Percentiles rank a stretch among this genome's conserved stretches.
Conservation (phyloP, 805 yeast genomes). For the Yarrowia deformans region DNA sequence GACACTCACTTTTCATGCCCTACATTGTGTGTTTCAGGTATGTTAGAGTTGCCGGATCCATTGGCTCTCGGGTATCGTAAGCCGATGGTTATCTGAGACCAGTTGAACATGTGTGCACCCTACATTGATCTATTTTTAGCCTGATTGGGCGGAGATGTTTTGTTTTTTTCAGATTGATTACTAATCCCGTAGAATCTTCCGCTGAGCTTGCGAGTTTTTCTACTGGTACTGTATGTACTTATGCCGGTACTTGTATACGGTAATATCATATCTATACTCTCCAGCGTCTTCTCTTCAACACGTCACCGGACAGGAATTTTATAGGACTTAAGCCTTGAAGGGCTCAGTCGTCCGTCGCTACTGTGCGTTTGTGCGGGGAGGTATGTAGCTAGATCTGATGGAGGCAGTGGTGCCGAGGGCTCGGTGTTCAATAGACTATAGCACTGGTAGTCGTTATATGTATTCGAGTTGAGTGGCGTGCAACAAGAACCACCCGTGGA, state of each 20-base stretch:
- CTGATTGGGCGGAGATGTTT: too few species aligned
- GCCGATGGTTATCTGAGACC: conserved; percentile 17
- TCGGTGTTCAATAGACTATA: too few species aligned
- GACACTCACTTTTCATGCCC: neutral
- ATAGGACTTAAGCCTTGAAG: neutral
- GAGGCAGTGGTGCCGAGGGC: too few species aligned
- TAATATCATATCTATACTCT: too few species aligned
- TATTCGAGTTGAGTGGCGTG: too few species aligned
- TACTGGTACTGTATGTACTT: too few species aligned
- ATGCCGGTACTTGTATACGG: too few species aligned
- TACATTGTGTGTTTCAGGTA: conserved; percentile 9
- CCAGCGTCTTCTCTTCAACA: neutral
- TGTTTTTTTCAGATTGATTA: neutral
- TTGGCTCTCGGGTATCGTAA: conserved; percentile 2
- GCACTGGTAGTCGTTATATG: too few species aligned
- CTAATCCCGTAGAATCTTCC: neutral
- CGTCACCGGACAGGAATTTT: conserved; percentile 9
- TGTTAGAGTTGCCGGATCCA: conserved; percentile 6
- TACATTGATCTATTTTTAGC: neutral
- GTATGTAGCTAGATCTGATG: neutral
- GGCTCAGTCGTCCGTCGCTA: neutral
- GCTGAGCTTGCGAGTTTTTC: neutral
- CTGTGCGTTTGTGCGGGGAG: conserved; percentile 17
- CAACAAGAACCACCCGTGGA: too few species aligned
- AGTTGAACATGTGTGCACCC: conserved; percentile 10